Evolutionary conservation across 352 stramenopile genomes (phyloP).

Genomic region (Phytophthora multivora): DNA sequence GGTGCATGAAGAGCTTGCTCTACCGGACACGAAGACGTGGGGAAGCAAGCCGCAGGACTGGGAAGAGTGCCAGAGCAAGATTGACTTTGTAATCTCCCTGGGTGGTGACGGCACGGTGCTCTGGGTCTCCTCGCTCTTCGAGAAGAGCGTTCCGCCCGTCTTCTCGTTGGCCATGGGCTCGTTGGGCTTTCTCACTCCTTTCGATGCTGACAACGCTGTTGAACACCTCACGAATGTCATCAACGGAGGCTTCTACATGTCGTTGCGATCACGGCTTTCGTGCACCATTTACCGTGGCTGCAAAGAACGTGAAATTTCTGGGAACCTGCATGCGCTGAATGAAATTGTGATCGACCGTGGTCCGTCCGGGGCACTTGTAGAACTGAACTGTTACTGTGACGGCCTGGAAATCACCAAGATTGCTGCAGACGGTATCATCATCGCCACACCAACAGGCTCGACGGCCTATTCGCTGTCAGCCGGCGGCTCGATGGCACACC

Average conservation of each 20-base stretch:
- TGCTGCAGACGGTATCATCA: constrained; percentile 97
- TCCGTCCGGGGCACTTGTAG: constrained; percentile 87
- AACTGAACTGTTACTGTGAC: constrained; percentile 98
- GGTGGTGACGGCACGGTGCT: constrained; percentile 94
- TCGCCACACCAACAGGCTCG: constrained; percentile 97
- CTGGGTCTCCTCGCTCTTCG: constrained; percentile 89
- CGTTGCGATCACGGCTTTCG: constrained; percentile 72
- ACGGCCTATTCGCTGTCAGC: constrained; percentile 98
- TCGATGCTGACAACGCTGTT: constrained; percentile 74
- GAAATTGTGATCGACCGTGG: constrained; percentile 98
- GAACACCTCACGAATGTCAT: constrained; percentile 80
- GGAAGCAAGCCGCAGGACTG: constrained; percentile 55
- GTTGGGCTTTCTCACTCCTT: constrained; percentile 97
- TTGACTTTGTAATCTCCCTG: constrained; percentile 94
- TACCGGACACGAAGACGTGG: constrained; percentile 72
- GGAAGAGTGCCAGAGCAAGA: constrained; percentile 70
- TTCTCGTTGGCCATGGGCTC: constrained; percentile 95
- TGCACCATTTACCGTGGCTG: constrained; percentile 73
- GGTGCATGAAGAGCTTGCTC: constrained; percentile 69
- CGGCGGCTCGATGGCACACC: constrained; percentile 97
- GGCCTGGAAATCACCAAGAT: constrained; percentile 96
- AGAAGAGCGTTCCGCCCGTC: constrained; percentile 94
- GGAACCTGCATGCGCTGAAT: constrained; percentile 95
- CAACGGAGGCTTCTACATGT: constrained; percentile 86
- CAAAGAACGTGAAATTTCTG: constrained; percentile 54